Evolutionary conservation across 106 monocot species (phyloP).

Genomic region (Xerophyta viscosa): DNA sequence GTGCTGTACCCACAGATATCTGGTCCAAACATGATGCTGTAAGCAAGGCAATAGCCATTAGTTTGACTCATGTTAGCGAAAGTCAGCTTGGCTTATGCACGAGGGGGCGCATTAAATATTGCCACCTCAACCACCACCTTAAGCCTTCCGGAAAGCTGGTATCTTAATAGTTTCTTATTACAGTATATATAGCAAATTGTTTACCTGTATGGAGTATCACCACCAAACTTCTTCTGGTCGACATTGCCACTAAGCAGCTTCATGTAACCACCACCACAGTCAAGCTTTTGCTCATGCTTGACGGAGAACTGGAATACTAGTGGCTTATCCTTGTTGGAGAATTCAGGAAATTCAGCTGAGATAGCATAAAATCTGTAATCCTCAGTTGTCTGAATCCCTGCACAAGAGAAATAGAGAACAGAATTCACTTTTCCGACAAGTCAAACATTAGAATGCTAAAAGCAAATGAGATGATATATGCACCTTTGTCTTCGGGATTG

Average conservation of each 20-base stretch:
- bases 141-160: too few species aligned
- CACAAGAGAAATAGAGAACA: not conserved
- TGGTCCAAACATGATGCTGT: conserved; percentile 54
- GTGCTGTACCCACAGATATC: conserved; percentile 39
- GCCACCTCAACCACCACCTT: too few species aligned
- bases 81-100: too few species aligned
- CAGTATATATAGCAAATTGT: not conserved
- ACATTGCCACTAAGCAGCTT: conserved; percentile 70
- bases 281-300: conserved; percentile 82
- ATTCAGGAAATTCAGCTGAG: conserved; percentile 58
- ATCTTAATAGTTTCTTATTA: too few species aligned
- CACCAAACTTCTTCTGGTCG: conserved; percentile 66
- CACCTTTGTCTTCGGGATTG: conserved; percentile 66
- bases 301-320: conserved; percentile 66
- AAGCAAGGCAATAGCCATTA: too few species aligned
- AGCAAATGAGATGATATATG: not conserved
- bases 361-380: conserved; percentile 66
- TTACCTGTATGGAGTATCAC: conserved; percentile 71
- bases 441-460: not conserved
- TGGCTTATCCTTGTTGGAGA: conserved; percentile 64
- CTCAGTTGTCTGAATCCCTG: conserved; percentile 63
- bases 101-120: too few species aligned
- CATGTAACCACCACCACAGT: conserved; percentile 82
- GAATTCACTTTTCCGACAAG: not conserved
- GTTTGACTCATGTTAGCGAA: too few species aligned